Evolutionary conservation across 1,284 basidiomycete species (phyloP).

Genomic region (Irpex sp.): DNA sequence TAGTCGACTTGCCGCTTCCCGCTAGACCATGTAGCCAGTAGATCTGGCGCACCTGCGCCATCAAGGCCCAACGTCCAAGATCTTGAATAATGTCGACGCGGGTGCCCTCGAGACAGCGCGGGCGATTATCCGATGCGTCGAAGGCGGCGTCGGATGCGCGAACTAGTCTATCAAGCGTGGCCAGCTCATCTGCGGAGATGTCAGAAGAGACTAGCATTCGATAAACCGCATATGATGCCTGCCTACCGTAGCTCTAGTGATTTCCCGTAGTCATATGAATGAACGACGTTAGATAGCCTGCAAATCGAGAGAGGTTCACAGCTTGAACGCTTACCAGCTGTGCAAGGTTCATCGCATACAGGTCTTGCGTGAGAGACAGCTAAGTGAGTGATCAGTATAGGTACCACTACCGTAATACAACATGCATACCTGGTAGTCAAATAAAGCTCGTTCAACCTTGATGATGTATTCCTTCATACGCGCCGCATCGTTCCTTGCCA

Average conservation of each 20-base stretch:
- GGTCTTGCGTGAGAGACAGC: too few relatives aligned
- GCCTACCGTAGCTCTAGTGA: too few relatives aligned
- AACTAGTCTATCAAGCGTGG: neutral
- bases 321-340: too few relatives aligned
- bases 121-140: neutral
- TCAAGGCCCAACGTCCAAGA: neutral
- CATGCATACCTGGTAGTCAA: neutral
- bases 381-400: neutral
- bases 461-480: neutral
- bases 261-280: too few relatives aligned
- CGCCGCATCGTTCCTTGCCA: neutral
- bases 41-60: neutral
- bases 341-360: too few relatives aligned
- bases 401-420: neutral
- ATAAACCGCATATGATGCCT: too few relatives aligned
- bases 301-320: too few relatives aligned
- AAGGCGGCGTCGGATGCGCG: neutral
- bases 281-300: too few relatives aligned
- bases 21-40: conserved; percentile 14
- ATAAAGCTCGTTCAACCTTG: neutral
- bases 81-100: neutral
- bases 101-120: neutral
- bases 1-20: conserved; percentile 15
- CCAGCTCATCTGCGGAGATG: neutral
- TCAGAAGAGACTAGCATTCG: too few relatives aligned